Conservation (phyloP, 2,329 filamentous ascomycete genomes). For the Aspergillus sp. region DNA sequence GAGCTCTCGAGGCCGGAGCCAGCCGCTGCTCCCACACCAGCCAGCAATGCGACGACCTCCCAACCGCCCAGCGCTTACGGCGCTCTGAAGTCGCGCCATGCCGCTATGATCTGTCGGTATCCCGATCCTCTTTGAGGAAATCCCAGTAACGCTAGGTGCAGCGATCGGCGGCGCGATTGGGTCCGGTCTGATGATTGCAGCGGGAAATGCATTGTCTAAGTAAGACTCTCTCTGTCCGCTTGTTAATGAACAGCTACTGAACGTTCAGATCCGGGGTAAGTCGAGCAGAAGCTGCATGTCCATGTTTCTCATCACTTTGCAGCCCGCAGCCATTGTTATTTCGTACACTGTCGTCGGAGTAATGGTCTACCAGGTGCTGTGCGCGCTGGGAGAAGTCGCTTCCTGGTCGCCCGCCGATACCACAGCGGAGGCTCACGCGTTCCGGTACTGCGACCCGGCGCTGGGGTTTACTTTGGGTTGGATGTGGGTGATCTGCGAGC, state of each 20-base stretch:
- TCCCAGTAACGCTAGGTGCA: constrained; percentile 7
- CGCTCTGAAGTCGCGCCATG: constrained; percentile 2
- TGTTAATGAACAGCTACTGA: constrained; percentile 2
- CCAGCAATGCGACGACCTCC: neutral
- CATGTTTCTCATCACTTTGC: neutral
- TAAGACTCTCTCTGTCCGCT: constrained; percentile 7
- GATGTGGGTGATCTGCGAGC: constrained; percentile 38
- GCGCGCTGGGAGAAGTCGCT: constrained; percentile 69
- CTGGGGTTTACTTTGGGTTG: constrained; percentile 70
- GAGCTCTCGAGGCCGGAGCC: neutral
- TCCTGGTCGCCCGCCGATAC: constrained; percentile 66
- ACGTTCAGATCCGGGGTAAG: constrained; percentile 19
- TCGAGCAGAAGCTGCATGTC: neutral
- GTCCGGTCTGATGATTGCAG: constrained; percentile 22
- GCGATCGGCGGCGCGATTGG: constrained; percentile 24
- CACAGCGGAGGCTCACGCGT: constrained; percentile 70
- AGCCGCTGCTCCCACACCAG: neutral
- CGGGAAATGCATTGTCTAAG: constrained; percentile 19
- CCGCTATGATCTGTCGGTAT: constrained; percentile 7
- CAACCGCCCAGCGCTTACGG: constrained; percentile 3
- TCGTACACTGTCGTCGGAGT: constrained; percentile 29
- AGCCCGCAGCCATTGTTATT: constrained; percentile 28
- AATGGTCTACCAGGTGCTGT: constrained; percentile 68
- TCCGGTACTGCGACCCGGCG: constrained; percentile 67
- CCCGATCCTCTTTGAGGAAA: constrained; percentile 19